Evolutionary conservation across 2,329 filamentous ascomycete genomes (phyloP).

Genomic region (Colletotrichum godetiae): DNA sequence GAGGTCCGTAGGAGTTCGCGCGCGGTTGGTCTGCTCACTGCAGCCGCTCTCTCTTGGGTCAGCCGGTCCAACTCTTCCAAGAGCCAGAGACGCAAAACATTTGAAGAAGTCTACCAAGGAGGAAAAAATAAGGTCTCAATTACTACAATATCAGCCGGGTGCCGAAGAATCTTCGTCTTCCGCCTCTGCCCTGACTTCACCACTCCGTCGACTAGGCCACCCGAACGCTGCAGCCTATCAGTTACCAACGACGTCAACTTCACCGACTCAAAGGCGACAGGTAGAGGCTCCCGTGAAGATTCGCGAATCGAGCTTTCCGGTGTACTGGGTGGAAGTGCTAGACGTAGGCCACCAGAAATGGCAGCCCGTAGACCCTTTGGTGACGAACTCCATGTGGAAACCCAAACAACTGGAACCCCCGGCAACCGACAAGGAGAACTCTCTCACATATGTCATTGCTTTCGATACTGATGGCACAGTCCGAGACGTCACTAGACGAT

Average conservation of each 20-base stretch:
- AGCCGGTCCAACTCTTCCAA: slow-evolving; percentile 60
- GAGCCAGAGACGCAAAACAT: slow-evolving; percentile 47
- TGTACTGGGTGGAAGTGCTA: slow-evolving; percentile 96
- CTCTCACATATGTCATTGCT: slow-evolving; percentile 84
- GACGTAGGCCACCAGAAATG: slow-evolving; percentile 90
- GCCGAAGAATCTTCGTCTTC: slow-evolving; percentile 37
- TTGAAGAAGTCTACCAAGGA: slow-evolving; percentile 45
- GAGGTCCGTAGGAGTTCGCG: slow-evolving; percentile 82
- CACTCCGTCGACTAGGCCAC: slow-evolving; percentile 63
- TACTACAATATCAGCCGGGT: slow-evolving; percentile 51
- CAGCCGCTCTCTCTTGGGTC: slow-evolving; percentile 81
- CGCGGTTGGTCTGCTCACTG: slow-evolving; percentile 89
- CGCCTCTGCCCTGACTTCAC: slow-evolving; percentile 48
- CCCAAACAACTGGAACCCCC: slow-evolving; percentile 85
- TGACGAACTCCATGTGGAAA: slow-evolving; percentile 81
- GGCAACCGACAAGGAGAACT: slow-evolving; percentile 79
- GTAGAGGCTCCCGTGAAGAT: slow-evolving; percentile 55
- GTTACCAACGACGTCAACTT: slow-evolving; percentile 55
- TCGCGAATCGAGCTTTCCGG: slow-evolving; percentile 79
- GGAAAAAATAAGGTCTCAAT: slow-evolving; percentile 50
- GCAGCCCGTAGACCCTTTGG: slow-evolving; percentile 87
- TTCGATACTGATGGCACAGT: slow-evolving; percentile 85
- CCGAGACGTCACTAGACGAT: slow-evolving; percentile 88
- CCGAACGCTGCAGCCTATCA: slow-evolving; percentile 65
- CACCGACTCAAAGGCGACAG: slow-evolving; percentile 45